These are phyloP conservation scores for Trichosanthes truncata DNA, from an alignment of 306 rosid genomes.

Conservation along the genomic window DNA sequence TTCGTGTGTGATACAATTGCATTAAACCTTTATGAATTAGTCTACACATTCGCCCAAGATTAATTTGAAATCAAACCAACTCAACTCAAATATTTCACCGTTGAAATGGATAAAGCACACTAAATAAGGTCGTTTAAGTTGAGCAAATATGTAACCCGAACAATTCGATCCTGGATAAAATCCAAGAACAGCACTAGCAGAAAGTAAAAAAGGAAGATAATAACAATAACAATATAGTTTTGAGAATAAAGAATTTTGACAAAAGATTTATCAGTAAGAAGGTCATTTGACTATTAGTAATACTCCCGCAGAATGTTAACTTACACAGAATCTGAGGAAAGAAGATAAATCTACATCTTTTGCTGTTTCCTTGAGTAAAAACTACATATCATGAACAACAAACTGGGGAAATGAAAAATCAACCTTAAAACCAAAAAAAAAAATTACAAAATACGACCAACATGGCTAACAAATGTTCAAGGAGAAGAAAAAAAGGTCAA, in stretches of 20 bases:
- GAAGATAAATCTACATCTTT: constrained; percentile 7
- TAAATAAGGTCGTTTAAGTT: too few species aligned
- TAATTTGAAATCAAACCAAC: too few species aligned
- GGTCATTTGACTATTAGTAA: constrained; percentile 3
- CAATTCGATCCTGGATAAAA: too few species aligned
- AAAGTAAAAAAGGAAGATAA: too few species aligned
- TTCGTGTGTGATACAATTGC: too few species aligned
- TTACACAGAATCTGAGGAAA: constrained; percentile 10
- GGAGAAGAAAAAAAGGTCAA: neutral
- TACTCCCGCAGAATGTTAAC: constrained; percentile 8
- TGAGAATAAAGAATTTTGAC: neutral
- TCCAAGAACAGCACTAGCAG: too few species aligned
- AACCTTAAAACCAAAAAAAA: neutral
- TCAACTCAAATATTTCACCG: too few species aligned
- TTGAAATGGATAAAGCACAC: too few species aligned
- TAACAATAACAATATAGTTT: too few species aligned
- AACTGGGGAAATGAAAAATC: constrained; percentile 21
- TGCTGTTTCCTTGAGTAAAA: constrained; percentile 6
- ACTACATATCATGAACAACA: constrained; percentile 24
- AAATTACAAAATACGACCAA: neutral
- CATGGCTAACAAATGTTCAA: neutral
- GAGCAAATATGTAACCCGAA: too few species aligned
- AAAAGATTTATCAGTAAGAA: neutral
- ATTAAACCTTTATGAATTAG: too few species aligned
- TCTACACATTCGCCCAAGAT: too few species aligned